Percentiles rank a stretch among this genome's conserved stretches.
Conservation (phyloP, 768 basidiomycete species). For the Tulasnella sp. region DNA sequence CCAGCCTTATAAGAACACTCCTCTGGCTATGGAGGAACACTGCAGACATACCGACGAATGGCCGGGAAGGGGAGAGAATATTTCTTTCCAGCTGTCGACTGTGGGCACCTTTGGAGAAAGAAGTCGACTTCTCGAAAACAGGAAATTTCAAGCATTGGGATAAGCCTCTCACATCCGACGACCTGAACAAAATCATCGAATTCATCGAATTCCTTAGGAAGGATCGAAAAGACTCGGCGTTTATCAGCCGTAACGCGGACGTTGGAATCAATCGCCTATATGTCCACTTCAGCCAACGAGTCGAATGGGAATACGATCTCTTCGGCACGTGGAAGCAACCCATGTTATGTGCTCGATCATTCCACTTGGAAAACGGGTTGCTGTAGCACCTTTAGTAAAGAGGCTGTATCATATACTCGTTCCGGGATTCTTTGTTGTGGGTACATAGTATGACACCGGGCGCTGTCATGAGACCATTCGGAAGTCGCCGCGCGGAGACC, state of each 20-base stretch:
- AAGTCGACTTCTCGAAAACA: neutral
- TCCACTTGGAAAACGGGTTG: neutral
- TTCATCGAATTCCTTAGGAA: neutral
- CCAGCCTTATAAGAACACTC: neutral
- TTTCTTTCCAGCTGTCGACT: neutral
- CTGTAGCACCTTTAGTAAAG: too few relatives aligned
- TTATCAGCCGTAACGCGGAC: neutral
- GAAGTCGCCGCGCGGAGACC: neutral
- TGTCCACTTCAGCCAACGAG: neutral
- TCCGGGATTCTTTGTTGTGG: neutral
- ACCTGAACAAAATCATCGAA: neutral
- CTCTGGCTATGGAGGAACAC: neutral
- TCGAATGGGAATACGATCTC: neutral
- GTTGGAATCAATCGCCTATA: neutral
- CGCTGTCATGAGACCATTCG: neutral
- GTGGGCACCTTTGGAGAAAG: neutral
- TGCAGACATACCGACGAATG: neutral
- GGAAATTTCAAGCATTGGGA: neutral
- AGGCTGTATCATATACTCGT: neutral
- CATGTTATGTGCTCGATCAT: neutral
- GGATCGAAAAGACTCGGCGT: neutral
- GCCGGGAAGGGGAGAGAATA: neutral
- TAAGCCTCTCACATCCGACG: neutral
- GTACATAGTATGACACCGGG: too few relatives aligned
- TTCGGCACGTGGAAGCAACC: neutral